These are phyloP conservation scores for Polytrichum formosum DNA, from an alignment of 225 moss, liverwort and hornwort species.

Conservation along the genomic window DNA sequence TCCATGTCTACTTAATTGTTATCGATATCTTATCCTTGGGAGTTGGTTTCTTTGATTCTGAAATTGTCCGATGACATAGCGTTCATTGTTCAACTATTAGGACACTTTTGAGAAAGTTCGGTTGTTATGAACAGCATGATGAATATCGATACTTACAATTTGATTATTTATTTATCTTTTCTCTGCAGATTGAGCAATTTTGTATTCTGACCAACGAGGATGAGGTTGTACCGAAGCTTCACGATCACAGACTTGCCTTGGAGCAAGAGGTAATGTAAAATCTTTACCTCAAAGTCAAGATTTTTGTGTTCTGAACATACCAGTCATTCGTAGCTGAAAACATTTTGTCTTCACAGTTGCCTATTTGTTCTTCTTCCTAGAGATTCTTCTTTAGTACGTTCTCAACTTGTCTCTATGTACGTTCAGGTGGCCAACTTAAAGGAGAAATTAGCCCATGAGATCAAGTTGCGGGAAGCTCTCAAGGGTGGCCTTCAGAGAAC, in stretches of 20 bases:
- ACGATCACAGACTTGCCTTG: constrained; percentile 22
- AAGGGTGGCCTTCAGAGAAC: constrained; percentile 48
- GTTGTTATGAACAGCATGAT: background rate
- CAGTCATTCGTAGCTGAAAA: background rate
- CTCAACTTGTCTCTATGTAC: background rate
- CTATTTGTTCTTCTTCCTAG: too few relatives aligned
- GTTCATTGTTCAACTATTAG: background rate
- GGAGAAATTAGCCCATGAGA: constrained; percentile 39
- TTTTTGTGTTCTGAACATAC: background rate
- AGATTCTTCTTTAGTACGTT: too few relatives aligned
- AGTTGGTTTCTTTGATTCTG: background rate
- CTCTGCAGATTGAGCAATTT: constrained; percentile 1
- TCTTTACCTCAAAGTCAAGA: constrained; percentile 7
- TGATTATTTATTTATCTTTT: background rate
- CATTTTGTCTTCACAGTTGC: too few relatives aligned
- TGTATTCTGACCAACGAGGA: background rate
- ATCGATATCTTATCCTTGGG: background rate
- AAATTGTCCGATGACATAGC: background rate
- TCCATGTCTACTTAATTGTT: too few relatives aligned
- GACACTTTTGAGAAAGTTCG: background rate
- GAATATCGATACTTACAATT: background rate
- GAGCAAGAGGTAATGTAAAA: constrained; percentile 44
- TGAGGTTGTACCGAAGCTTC: background rate
- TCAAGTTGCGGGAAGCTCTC: constrained; percentile 51
- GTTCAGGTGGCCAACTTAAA: constrained; percentile 51